Base-by-base conservation (phyloP, 2,329 filamentous ascomycete species). In the Amauroascus niger region DNA sequence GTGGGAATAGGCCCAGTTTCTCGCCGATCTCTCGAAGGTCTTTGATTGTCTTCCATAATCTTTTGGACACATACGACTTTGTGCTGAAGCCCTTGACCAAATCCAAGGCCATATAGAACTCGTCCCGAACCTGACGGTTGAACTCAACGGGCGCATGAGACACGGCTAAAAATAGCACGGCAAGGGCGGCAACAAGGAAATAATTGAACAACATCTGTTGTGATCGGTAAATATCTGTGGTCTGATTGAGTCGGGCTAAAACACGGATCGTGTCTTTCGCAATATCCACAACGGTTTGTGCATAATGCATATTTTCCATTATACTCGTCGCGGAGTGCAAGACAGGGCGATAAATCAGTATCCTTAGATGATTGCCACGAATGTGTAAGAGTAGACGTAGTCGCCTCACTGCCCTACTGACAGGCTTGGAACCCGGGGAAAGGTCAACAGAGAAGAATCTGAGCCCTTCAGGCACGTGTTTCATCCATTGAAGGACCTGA, bases 401-500 rank as follows among this genome's bases (percentile, higher is more conserved):
- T 4, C 90, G 83, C 60, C 84, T 82, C 18, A 84, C 72, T 57
- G 83, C 82, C 59, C 87, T 84, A 18, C 78, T 80, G 0, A 79
- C 76, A 0, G 76, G 75, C 8, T 77, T 71, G 30, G 64, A 70
- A 53, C 64, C 70, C 54, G 65, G 67, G 9, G 72, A 70, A 14
- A 77, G 61, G 64, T 81, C 71, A 66, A 78, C 61, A 70, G 74
- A 79, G 64, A 80, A 75, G 75, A 87, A 77, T 72, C 82, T 74
- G 59, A 86, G 65, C 68, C 79, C 71, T 65, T 82, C 59, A 66
- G 91, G 69, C 35, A 95, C 80, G 13, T 79, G 77, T 14, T 86
- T 83, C 62, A 94, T 91, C 91, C 91, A 97, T 60, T 88, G 81
- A 3, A 93, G 73, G 46, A 95, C 84, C 63, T 94, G 86, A 56